phyloP scores from a whole-genome alignment of 2,329 filamentous ascomycete species.

The Allantophomopsis lycopodina region DNA sequence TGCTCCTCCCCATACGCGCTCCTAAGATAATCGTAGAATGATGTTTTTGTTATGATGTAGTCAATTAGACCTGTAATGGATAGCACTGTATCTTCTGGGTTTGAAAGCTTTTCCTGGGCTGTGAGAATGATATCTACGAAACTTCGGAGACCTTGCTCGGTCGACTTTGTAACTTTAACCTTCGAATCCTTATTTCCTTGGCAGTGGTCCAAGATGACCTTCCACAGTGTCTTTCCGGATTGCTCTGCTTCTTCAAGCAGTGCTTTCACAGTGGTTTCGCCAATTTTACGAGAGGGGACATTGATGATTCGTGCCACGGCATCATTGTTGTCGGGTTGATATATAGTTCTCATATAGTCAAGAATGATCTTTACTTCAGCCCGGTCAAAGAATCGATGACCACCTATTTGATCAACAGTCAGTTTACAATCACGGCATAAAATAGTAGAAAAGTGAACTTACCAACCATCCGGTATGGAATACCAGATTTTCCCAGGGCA shows the following conservation, averaged over 20 bases:
- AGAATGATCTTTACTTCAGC: conserved; percentile 76
- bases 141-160: conserved; percentile 39
- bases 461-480: conserved; percentile 87
- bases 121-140: conserved; percentile 47
- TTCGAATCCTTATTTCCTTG: conserved; percentile 34
- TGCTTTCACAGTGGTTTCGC: conserved; percentile 61
- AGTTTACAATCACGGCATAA: too few relatives aligned
- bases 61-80: conserved; percentile 26
- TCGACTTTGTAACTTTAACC: conserved; percentile 38
- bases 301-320: conserved; percentile 77
- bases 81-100: conserved; percentile 5
- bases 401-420: conserved; percentile 24
- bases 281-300: conserved; percentile 66
- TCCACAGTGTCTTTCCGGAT: conserved; percentile 60
- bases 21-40: conserved; percentile 62
- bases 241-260: conserved; percentile 66
- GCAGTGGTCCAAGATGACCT: conserved; percentile 45
- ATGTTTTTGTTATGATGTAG: conserved; percentile 47
- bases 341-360: conserved; percentile 77
- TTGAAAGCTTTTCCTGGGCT: conserved; percentile 35
- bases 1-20: conserved; percentile 59
- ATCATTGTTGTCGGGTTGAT: conserved; percentile 78
- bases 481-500: conserved; percentile 63
- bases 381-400: conserved; percentile 83
- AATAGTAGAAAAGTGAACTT: conserved; percentile 9